Evolutionary conservation across 1,284 basidiomycete genomes (phyloP).

Genomic region (Marasmius oreades): DNA sequence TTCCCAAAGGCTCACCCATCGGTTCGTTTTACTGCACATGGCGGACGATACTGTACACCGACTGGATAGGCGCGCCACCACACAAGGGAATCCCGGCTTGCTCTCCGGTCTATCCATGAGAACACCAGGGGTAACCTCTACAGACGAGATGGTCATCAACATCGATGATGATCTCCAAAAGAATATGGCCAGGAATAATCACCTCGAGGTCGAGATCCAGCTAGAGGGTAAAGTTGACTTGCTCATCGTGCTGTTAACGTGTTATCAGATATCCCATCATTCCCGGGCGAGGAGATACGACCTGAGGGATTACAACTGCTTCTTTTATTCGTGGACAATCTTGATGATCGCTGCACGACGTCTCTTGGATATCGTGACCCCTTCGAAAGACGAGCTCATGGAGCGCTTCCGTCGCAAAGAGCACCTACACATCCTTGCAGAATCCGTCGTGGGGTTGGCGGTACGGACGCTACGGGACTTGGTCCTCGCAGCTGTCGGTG

Average conservation of each 20-base stretch:
- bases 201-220: neutral
- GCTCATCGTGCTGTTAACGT: neutral
- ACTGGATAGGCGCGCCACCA: neutral
- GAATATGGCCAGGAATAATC: neutral
- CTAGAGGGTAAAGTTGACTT: neutral
- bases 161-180: neutral
- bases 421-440: neutral
- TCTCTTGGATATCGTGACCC: neutral
- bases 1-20: neutral
- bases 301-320: slow-evolving; percentile 2
- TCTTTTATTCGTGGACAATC: slow-evolving; percentile 8
- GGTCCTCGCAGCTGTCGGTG: neutral
- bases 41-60: neutral
- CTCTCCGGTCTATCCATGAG: neutral
- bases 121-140: neutral
- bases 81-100: neutral
- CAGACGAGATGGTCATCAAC: neutral
- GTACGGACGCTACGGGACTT: neutral
- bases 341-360: neutral
- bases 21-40: neutral
- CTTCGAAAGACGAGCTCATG: neutral
- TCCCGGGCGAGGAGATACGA: neutral
- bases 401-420: neutral
- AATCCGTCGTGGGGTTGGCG: neutral
- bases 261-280: slow-evolving; percentile 1